phyloP scores from a whole-genome alignment of 352 stramenopile genomes.

The Phytophthora agathidicida region DNA sequence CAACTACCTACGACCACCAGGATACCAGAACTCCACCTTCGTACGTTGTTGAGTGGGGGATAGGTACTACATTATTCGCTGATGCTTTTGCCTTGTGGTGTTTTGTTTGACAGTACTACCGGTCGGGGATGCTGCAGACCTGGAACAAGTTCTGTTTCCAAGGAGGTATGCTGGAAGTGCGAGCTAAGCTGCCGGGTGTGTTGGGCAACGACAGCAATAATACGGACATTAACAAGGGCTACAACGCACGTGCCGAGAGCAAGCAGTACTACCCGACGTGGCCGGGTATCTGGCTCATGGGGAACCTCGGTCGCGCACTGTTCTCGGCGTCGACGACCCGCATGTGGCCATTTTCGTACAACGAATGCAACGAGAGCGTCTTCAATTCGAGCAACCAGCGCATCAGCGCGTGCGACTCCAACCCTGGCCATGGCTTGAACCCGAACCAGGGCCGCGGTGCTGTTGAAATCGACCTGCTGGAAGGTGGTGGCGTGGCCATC shows the following conservation, averaged over 20 bases:
- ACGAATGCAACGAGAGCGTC: constrained; percentile 89
- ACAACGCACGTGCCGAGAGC: constrained; percentile 43
- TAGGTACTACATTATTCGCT: too few relatives aligned
- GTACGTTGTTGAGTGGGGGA: constrained; percentile 34
- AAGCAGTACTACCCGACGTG: constrained; percentile 80
- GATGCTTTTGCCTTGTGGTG: constrained; percentile 8
- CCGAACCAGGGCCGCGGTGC: constrained; percentile 88
- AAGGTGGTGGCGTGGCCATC: constrained; percentile 77
- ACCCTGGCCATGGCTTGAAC: constrained; percentile 93
- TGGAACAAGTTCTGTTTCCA: constrained; percentile 96
- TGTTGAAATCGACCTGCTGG: constrained; percentile 96
- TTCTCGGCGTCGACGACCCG: constrained; percentile 94
- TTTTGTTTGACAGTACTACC: constrained; percentile 57
- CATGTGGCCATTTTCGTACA: constrained; percentile 97
- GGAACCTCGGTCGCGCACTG: constrained; percentile 94
- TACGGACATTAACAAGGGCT: constrained; percentile 76
- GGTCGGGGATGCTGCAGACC: constrained; percentile 88
- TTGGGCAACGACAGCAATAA: constrained; percentile 66
- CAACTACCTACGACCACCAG: constrained; percentile 58
- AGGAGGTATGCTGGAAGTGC: constrained; percentile 91
- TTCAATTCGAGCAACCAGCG: constrained; percentile 78
- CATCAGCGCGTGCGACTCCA: constrained; percentile 90
- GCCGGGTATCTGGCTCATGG: constrained; percentile 96
- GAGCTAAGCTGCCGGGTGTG: constrained; percentile 89
- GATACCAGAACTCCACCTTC: constrained; percentile 56